Percentiles rank a stretch among this genome's conserved stretches.
These are phyloP conservation scores for Dryas integrifolia DNA, from an alignment of 331 rosid genomes.

Conservation along the genomic window DNA sequence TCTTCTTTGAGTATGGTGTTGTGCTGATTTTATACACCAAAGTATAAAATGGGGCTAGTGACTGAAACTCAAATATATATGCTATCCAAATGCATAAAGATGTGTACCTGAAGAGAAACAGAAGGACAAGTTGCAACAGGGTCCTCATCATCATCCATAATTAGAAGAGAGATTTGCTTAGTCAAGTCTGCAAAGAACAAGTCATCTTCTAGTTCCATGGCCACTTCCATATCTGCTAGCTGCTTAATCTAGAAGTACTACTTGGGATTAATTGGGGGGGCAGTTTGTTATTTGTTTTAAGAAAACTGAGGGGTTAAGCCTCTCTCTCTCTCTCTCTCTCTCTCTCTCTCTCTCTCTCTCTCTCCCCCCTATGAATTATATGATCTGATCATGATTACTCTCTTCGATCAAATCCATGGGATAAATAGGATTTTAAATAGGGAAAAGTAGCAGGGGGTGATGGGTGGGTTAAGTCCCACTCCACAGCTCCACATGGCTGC, in stretches of 20 bases:
- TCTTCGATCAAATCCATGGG: conserved; percentile 13
- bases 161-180: conserved; percentile 78
- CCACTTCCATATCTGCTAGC: conserved; percentile 53
- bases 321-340: background rate
- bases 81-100: conserved; percentile 7
- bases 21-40: too few relatives aligned
- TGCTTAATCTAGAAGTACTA: conserved; percentile 9
- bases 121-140: conserved; percentile 46
- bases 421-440: conserved; percentile 41
- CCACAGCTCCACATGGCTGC: conserved; percentile 34
- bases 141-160: conserved; percentile 85
- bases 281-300: background rate
- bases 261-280: background rate
- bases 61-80: background rate
- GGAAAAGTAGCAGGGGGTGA: conserved; percentile 23
- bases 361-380: too few relatives aligned
- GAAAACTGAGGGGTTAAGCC: background rate
- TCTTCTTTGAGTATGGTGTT: too few relatives aligned
- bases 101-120: conserved; percentile 58
- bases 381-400: background rate
- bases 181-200: conserved; percentile 76
- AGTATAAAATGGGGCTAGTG: too few relatives aligned
- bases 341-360: too few relatives aligned
- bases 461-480: conserved; percentile 31
- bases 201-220: conserved; percentile 78